Percentiles rank a stretch among this genome's conserved stretches.
Conservation (phyloP, 2,329 filamentous ascomycete species). For the Apiospora rasikravindrae region DNA sequence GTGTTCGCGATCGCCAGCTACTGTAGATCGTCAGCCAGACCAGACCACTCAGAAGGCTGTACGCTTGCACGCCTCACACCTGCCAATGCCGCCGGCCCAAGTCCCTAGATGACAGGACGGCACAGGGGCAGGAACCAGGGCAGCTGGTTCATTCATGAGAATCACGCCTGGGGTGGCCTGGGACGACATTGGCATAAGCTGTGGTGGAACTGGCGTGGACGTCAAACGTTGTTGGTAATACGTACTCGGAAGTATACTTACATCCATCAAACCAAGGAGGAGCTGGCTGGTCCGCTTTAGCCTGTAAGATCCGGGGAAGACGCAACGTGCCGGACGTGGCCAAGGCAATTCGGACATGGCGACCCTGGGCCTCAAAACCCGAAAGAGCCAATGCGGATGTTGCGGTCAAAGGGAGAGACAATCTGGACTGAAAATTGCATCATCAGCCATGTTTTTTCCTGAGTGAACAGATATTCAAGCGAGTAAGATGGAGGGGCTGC, state of each 20-base stretch:
- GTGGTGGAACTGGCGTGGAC: background rate
- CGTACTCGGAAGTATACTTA: background rate
- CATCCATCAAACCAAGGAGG: conserved; percentile 7
- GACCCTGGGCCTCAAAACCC: background rate
- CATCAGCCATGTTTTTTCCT: background rate
- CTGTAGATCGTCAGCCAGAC: conserved; percentile 10
- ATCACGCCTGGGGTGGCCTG: conserved; percentile 7
- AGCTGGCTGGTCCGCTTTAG: conserved; percentile 3
- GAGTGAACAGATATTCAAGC: background rate
- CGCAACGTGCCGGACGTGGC: conserved; percentile 10
- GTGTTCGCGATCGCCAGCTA: background rate
- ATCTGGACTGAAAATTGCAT: background rate
- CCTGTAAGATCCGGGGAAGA: conserved; percentile 18
- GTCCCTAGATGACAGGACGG: background rate
- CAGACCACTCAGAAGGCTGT: conserved; percentile 14
- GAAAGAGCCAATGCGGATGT: conserved; percentile 8
- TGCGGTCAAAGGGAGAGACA: conserved; percentile 8
- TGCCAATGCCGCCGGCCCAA: background rate
- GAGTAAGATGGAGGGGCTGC: background rate
- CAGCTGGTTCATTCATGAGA: background rate
- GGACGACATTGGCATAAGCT: background rate
- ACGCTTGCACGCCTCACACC: background rate
- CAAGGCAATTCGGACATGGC: conserved; percentile 5
- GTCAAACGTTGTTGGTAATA: background rate
- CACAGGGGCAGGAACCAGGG: background rate